Evolutionary conservation across 208 protist species (phyloP), one percentile per base, ranked within the genome.

Genomic region (Acanthamoeba sp.): DNA sequence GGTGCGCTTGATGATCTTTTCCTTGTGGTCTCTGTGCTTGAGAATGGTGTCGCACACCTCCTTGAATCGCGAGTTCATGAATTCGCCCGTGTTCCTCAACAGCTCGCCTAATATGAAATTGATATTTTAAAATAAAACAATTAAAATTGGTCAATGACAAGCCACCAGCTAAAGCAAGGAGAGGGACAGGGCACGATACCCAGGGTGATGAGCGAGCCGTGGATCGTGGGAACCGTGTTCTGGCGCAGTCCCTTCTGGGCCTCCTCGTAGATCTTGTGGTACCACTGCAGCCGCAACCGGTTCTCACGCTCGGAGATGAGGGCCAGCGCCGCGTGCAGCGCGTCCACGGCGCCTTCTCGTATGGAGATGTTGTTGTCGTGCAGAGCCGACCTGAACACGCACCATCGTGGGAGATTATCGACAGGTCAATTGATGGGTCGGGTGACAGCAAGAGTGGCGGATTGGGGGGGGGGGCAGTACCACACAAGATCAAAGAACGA

Each of bases 401-500:
- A 66, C 2, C 20, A 66, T 32, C 2, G 20, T 16, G 4, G 2
- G 66, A 62, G 55, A 62, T 27, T 12, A 50, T 50, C 45, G 45
- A 50, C n/a, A n/a, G n/a, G n/a, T n/a, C n/a, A n/a, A n/a, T n/a
- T n/a, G n/a, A n/a, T n/a, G n/a, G n/a, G n/a, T n/a, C n/a, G n/a
- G n/a, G n/a, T n/a, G n/a, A n/a, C n/a, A n/a, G n/a, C 42, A 48
- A 14, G 42, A 48, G 6, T 14, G 6, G 18, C 0, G 45, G 10
- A 9, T 5, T 50, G 14, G 64, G 6, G 32, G 1, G 29, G 27
- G 34, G 0, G 24, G 38, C 80, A 0, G 14, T 94, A 91, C 96
- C 96, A 98, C 34, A 98, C 97, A 20, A 93, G 32, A 40, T 98
- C 95, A 42, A 98, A 94, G 93, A 98, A 98, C 7, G 88, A 57